Base-by-base conservation (phyloP, 768 basidiomycete species). In the Tylopilus rubrobrunneus region DNA sequence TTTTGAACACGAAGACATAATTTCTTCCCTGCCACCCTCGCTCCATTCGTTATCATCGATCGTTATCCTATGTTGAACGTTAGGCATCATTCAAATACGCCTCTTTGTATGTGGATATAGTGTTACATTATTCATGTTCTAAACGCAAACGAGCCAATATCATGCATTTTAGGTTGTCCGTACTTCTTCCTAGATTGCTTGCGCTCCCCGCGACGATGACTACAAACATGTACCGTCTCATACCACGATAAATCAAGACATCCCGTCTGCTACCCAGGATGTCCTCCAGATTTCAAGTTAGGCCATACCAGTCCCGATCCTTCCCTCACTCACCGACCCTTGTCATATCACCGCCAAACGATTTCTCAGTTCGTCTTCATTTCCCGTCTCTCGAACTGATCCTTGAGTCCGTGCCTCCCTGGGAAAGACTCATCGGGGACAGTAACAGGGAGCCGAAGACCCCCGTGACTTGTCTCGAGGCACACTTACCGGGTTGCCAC, bases 1-100 rank as follows among this genome's bases (percentile, higher is more conserved):
- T 85, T 56, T 65, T 86, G 12, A 76, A 81, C 56, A 60, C 67
- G 1, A 82, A 75, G 65, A 65, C 72, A 53, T 81, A 63, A 76
- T 28, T 17, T n/a, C 29, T 31, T 34, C n/a, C 14, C 15, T 25
- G 27, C 39, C 44, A 19, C 39, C 11, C 40, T 23, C 44, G 39
- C 39, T 41, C 25, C 29, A 37, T 7, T 10, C 37, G 34, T 53
- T 39, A 36, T 31, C 33, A 39, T 58, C 29, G 15, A 55, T 50
- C 21, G 40, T 36, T 42, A 27, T 58, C 39, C 28, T 53, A 49
- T 56, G 45, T 46, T 42, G 29, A 45, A 49, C 50, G 44, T 54
- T 58, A 64, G n/a, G 49, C 60, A 63, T 59, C 52, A 28, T 45
- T 39, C 57, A 57, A 41, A 44, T 45, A 58, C 53, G 48, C 33